phyloP scores from a whole-genome alignment of 768 basidiomycete genomes.

The Exidia glandulosa region DNA sequence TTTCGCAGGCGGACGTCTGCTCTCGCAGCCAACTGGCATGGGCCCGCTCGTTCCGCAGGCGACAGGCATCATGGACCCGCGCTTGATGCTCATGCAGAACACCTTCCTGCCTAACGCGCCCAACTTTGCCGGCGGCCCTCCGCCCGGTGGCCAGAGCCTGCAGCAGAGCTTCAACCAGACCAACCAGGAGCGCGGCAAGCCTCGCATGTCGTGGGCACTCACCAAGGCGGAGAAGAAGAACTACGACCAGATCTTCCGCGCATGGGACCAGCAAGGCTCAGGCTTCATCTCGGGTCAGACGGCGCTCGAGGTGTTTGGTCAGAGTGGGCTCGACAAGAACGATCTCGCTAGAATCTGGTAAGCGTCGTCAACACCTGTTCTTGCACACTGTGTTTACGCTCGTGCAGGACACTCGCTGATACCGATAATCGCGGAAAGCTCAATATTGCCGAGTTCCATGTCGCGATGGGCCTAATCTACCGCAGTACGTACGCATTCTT shows the following conservation, averaged over 20 bases:
- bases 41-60: slow-evolving; percentile 53
- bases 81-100: slow-evolving; percentile 80
- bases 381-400: not conserved
- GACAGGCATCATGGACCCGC: slow-evolving; percentile 75
- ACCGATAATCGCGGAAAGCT: slow-evolving; percentile 89
- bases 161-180: slow-evolving; percentile 84
- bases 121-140: slow-evolving; percentile 46
- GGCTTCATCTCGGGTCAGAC: slow-evolving; percentile 82
- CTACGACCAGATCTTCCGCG: slow-evolving; percentile 91
- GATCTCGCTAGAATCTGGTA: slow-evolving; percentile 92
- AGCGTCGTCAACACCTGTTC: too few species aligned
- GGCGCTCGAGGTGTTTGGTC: slow-evolving; percentile 88
- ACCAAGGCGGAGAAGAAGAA: slow-evolving; percentile 88
- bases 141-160: slow-evolving; percentile 49
- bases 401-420: slow-evolving; percentile 77
- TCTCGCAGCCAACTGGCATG: not conserved
- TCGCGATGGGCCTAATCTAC: slow-evolving; percentile 97
- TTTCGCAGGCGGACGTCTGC: slow-evolving; percentile 29
- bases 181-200: slow-evolving; percentile 56
- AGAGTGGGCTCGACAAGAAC: slow-evolving; percentile 79
- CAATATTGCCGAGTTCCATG: slow-evolving; percentile 92
- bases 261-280: slow-evolving; percentile 76
- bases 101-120: slow-evolving; percentile 69
- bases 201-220: slow-evolving; percentile 76
- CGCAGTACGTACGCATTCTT: slow-evolving; percentile 53